Conservation (phyloP, 2,329 filamentous ascomycete genomes). For the Phialocephala subalpina region DNA sequence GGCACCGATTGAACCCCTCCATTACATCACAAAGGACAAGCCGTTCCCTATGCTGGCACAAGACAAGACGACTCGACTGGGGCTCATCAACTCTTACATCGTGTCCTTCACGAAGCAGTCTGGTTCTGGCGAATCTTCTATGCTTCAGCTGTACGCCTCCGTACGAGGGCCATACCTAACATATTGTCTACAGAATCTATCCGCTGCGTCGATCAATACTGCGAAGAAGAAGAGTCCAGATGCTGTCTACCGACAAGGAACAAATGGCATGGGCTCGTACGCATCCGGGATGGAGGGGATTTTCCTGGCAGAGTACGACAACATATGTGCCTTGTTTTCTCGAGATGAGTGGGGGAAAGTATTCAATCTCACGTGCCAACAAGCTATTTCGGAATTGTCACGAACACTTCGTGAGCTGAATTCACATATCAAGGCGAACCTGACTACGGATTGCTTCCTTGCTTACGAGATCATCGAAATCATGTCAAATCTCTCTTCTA, state of each 20-base stretch:
- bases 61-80: slow-evolving; percentile 78
- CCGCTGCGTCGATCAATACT: slow-evolving; percentile 85
- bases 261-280: slow-evolving; percentile 91
- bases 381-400: slow-evolving; percentile 80
- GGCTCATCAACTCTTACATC: slow-evolving; percentile 83
- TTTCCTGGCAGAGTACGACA: slow-evolving; percentile 89
- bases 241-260: slow-evolving; percentile 85
- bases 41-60: slow-evolving; percentile 83
- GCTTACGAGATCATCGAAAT: slow-evolving; percentile 96
- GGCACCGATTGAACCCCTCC: slow-evolving; percentile 83
- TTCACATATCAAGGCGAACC: slow-evolving; percentile 83
- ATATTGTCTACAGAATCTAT: slow-evolving; percentile 82
- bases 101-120: slow-evolving; percentile 62
- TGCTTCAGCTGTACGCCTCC: slow-evolving; percentile 85
- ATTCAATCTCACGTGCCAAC: slow-evolving; percentile 80
- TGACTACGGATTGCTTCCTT: slow-evolving; percentile 91
- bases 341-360: slow-evolving; percentile 85
- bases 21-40: slow-evolving; percentile 89
- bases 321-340: slow-evolving; percentile 85
- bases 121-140: slow-evolving; percentile 67
- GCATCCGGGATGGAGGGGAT: slow-evolving; percentile 87
- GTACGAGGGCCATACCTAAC: slow-evolving; percentile 88
- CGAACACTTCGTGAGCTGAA: slow-evolving; percentile 90
- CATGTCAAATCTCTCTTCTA: slow-evolving; percentile 79
- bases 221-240: slow-evolving; percentile 81